Evolutionary conservation across 1,139 yeast species (phyloP).

Genomic region (Scheffersomyces cryptocercus): DNA sequence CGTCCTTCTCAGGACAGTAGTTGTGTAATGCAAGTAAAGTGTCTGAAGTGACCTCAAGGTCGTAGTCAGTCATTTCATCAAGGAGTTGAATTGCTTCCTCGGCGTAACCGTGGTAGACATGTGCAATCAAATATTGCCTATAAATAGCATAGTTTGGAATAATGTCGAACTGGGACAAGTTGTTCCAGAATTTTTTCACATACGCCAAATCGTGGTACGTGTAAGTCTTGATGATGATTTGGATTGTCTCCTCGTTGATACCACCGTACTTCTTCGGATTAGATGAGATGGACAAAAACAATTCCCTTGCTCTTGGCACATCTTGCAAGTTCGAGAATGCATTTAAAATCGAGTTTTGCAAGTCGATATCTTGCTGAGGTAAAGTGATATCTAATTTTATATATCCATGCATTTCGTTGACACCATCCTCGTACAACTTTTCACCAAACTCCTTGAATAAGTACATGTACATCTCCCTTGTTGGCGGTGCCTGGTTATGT

Average conservation of each 20-base stretch:
- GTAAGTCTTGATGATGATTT: conserved; percentile 68
- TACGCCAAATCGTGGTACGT: conserved; percentile 61
- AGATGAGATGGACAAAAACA: conserved; percentile 60
- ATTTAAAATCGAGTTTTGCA: conserved; percentile 64
- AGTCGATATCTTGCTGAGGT: conserved; percentile 53
- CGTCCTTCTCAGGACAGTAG: conserved; percentile 53
- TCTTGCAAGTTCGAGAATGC: conserved; percentile 69
- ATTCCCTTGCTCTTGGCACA: conserved; percentile 57
- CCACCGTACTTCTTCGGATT: conserved; percentile 52
- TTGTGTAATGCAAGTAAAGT: conserved; percentile 60
- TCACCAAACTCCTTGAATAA: conserved; percentile 65
- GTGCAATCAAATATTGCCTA: conserved; percentile 68
- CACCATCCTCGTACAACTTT: conserved; percentile 64
- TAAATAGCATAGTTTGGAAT: conserved; percentile 57
- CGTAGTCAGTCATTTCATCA: conserved; percentile 52
- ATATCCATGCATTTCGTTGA: conserved; percentile 63
- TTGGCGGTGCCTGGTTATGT: conserved; percentile 53
- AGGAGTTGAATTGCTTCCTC: conserved; percentile 59
- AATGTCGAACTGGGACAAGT: conserved; percentile 54
- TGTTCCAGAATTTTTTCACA: conserved; percentile 66
- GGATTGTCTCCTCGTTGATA: conserved; percentile 67
- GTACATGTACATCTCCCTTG: conserved; percentile 63
- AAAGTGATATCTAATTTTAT: conserved; percentile 66
- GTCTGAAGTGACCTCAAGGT: conserved; percentile 50
- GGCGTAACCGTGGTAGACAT: conserved; percentile 67